These are phyloP conservation scores for Suhomyces faveliae DNA, from an alignment of 805 yeast genomes.

Conservation along the genomic window DNA sequence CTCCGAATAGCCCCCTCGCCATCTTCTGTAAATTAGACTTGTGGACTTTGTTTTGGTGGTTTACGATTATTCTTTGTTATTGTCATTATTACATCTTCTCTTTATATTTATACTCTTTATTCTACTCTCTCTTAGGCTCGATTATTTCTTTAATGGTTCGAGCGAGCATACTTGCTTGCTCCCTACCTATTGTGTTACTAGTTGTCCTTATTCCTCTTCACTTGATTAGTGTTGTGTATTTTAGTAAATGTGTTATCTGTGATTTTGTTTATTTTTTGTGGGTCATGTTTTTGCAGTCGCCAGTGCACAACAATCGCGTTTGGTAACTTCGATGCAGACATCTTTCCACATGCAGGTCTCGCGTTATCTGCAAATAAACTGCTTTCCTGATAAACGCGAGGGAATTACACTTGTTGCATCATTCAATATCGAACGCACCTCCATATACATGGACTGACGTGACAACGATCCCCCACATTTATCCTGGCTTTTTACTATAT, in stretches of 20 bases:
- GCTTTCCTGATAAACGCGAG: not conserved
- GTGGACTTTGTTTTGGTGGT: not conserved
- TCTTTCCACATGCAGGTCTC: not conserved
- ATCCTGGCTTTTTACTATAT: not conserved
- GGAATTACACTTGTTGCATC: no score
- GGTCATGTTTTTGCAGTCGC: constrained; percentile 5
- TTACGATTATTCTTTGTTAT: not conserved
- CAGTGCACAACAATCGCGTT: not conserved
- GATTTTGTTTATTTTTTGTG: not conserved
- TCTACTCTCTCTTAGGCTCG: not conserved
- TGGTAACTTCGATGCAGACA: not conserved
- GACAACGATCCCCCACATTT: not conserved
- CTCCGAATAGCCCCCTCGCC: no score
- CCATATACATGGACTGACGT: not conserved
- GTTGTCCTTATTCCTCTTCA: constrained; percentile 1
- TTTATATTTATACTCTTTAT: not conserved
- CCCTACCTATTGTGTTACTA: not conserved
- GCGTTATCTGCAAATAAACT: not conserved
- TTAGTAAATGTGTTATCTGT: constrained; percentile 4
- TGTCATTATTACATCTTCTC: not conserved
- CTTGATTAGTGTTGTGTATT: constrained; percentile 4
- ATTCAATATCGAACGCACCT: not conserved
- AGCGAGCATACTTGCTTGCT: not conserved
- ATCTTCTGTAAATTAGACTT: not conserved
- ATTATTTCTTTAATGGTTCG: not conserved